Conservation (phyloP, 768 basidiomycete species). For the Ramaria rubella region DNA sequence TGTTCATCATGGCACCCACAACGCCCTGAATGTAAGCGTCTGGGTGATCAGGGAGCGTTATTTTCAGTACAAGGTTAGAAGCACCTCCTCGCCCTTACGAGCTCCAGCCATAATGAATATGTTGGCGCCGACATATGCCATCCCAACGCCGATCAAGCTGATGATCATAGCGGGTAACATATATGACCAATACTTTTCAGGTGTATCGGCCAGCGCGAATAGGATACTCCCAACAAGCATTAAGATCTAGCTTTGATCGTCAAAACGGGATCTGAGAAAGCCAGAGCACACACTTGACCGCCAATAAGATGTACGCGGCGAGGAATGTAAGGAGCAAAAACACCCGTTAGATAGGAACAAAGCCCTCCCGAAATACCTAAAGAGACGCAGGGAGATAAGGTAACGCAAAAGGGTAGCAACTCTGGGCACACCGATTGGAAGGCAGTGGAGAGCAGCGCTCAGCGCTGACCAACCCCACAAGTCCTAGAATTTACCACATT, state of each 20-base stretch:
- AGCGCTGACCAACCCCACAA: constrained; percentile 8
- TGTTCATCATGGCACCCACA: constrained; percentile 50
- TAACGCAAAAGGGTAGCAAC: background rate
- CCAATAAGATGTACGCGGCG: background rate
- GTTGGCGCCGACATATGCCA: constrained; percentile 28
- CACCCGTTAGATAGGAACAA: background rate
- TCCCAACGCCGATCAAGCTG: constrained; percentile 40
- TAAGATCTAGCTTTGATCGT: constrained; percentile 29
- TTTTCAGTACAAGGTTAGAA: constrained; percentile 10
- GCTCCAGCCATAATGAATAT: constrained; percentile 3
- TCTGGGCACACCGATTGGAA: constrained; percentile 7
- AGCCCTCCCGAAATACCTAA: constrained; percentile 1
- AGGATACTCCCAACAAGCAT: constrained; percentile 34
- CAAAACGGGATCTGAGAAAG: background rate
- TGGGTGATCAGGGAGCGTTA: constrained; percentile 43
- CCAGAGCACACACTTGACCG: constrained; percentile 1
- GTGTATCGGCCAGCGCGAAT: constrained; percentile 35
- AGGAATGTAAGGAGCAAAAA: constrained; percentile 2
- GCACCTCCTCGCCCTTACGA: constrained; percentile 6
- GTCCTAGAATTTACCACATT: background rate
- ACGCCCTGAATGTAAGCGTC: constrained; percentile 46
- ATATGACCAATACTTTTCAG: constrained; percentile 39
- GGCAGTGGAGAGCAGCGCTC: constrained; percentile 3
- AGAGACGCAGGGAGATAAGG: background rate
- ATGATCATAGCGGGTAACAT: constrained; percentile 45